Percentiles rank a stretch among this genome's conserved stretches.
phyloP scores from a whole-genome alignment of 805 yeast species.

The Candida ficus region DNA sequence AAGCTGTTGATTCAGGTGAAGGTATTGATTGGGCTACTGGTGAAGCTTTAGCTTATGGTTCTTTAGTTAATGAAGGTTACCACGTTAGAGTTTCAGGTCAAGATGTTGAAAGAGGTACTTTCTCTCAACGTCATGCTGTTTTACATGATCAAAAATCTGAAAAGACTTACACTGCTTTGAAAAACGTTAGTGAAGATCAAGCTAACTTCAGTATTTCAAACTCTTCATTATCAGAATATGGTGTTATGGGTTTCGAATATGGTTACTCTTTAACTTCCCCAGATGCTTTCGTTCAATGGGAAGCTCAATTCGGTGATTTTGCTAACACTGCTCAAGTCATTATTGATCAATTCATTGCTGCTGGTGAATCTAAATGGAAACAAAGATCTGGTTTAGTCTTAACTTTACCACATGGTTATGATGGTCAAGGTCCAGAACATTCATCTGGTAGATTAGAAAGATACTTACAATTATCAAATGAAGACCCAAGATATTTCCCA shows the following conservation, averaged over 20 bases:
- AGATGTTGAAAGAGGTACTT: slow-evolving; percentile 99
- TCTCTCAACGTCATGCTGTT: slow-evolving; percentile 98
- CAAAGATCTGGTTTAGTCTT: slow-evolving; percentile 96
- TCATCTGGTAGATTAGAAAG: slow-evolving; percentile 97
- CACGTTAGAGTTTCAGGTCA: slow-evolving; percentile 98
- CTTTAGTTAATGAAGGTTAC: slow-evolving; percentile 86
- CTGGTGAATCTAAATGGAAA: slow-evolving; percentile 98
- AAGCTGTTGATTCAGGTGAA: slow-evolving; percentile 84
- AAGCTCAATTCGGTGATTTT: slow-evolving; percentile 99
- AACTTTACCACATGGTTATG: slow-evolving; percentile 98
- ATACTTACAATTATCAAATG: slow-evolving; percentile 91
- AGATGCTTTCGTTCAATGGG: slow-evolving; percentile 97
- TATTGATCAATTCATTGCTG: slow-evolving; percentile 92
- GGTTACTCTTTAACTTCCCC: slow-evolving; percentile 98
- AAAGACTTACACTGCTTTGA: slow-evolving; percentile 77
- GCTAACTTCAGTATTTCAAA: slow-evolving; percentile 85
- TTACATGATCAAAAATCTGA: slow-evolving; percentile 93
- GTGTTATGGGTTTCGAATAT: slow-evolving; percentile 98
- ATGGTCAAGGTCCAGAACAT: slow-evolving; percentile 99
- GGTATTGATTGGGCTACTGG: slow-evolving; percentile 99
- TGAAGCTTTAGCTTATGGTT: slow-evolving; percentile 97
- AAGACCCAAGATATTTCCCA: slow-evolving; percentile 95
- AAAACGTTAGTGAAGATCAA: slow-evolving; percentile 72
- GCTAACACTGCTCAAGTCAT: slow-evolving; percentile 99
- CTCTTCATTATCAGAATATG: slow-evolving; percentile 96